Conservation (phyloP, 2,329 filamentous ascomycete genomes). For the Verticillium albo-atrum region DNA sequence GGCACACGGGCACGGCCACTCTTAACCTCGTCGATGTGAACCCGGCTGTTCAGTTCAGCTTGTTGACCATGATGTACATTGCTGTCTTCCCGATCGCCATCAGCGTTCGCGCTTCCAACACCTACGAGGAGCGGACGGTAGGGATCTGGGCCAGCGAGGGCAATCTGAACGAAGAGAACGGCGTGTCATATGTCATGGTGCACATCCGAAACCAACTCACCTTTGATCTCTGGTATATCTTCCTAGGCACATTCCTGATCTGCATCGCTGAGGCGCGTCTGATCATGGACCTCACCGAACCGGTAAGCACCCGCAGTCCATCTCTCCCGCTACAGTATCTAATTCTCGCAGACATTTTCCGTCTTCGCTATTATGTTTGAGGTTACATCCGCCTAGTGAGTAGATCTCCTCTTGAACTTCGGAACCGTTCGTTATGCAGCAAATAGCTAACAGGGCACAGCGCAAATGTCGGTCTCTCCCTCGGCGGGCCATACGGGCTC, state of each 20-base stretch:
- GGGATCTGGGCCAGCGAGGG: slow-evolving; percentile 46
- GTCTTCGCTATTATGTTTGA: slow-evolving; percentile 29
- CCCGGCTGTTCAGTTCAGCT: slow-evolving; percentile 52
- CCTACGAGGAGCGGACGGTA: slow-evolving; percentile 58
- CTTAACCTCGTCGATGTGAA: slow-evolving; percentile 45
- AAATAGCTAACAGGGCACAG: slow-evolving; percentile 11
- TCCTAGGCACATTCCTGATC: slow-evolving; percentile 30
- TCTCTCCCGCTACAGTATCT: neutral
- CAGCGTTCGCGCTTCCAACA: slow-evolving; percentile 54
- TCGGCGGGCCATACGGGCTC: slow-evolving; percentile 24
- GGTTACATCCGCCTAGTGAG: slow-evolving; percentile 27
- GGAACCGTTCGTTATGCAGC: neutral
- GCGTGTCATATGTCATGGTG: slow-evolving; percentile 22
- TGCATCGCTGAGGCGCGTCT: slow-evolving; percentile 15
- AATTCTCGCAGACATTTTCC: slow-evolving; percentile 17
- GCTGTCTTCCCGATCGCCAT: slow-evolving; percentile 58
- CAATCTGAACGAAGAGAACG: slow-evolving; percentile 20
- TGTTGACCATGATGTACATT: slow-evolving; percentile 64
- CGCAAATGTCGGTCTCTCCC: slow-evolving; percentile 29
- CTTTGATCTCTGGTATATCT: slow-evolving; percentile 37
- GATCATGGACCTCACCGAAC: slow-evolving; percentile 4
- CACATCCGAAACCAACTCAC: slow-evolving; percentile 33
- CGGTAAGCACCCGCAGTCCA: neutral
- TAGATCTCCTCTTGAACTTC: neutral
- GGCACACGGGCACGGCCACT: slow-evolving; percentile 42